Conservation (phyloP, 352 stramenopile species). For the Plasmopara halstedii region DNA sequence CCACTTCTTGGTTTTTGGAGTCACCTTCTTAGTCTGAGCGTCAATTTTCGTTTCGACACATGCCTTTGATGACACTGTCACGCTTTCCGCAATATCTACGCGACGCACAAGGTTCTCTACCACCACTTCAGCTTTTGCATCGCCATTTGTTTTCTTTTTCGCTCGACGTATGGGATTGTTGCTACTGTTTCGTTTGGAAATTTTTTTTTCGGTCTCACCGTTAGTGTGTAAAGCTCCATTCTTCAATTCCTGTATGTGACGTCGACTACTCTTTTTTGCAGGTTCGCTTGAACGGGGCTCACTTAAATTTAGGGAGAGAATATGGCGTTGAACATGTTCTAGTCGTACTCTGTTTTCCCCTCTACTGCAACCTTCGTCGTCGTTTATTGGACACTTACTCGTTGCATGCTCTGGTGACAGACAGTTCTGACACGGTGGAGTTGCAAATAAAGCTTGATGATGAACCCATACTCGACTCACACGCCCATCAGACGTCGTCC, state of each 20-base stretch:
- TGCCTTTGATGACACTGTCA: background rate
- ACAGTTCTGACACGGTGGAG: slow-evolving; percentile 27
- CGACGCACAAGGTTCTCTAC: slow-evolving; percentile 2
- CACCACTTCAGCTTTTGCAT: slow-evolving; percentile 7
- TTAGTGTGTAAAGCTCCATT: background rate
- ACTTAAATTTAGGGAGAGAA: slow-evolving; percentile 18
- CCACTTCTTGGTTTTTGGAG: slow-evolving; percentile 21
- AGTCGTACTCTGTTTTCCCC: slow-evolving; percentile 9
- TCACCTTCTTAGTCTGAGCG: background rate
- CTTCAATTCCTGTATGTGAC: slow-evolving; percentile 20
- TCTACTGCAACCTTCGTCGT: slow-evolving; percentile 10
- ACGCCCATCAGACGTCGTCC: slow-evolving; percentile 20
- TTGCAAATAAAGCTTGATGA: slow-evolving; percentile 31
- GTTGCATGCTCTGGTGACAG: slow-evolving; percentile 25
- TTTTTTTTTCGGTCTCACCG: slow-evolving; percentile 2
- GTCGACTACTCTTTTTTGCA: slow-evolving; percentile 13
- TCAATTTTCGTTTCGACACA: background rate
- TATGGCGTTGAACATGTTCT: slow-evolving; percentile 12
- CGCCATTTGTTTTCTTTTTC: slow-evolving; percentile 4
- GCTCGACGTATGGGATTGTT: background rate
- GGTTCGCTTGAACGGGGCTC: slow-evolving; percentile 1
- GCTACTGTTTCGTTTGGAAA: slow-evolving; percentile 5
- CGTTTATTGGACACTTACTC: slow-evolving; percentile 9
- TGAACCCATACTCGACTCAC: slow-evolving; percentile 34
- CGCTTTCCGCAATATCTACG: slow-evolving; percentile 2